A percentile compares a stretch with the other conserved stretches of the same genome.
Evolutionary conservation across 75 land plant species (phyloP).

Genomic region (Isoetes taiwanensis): DNA sequence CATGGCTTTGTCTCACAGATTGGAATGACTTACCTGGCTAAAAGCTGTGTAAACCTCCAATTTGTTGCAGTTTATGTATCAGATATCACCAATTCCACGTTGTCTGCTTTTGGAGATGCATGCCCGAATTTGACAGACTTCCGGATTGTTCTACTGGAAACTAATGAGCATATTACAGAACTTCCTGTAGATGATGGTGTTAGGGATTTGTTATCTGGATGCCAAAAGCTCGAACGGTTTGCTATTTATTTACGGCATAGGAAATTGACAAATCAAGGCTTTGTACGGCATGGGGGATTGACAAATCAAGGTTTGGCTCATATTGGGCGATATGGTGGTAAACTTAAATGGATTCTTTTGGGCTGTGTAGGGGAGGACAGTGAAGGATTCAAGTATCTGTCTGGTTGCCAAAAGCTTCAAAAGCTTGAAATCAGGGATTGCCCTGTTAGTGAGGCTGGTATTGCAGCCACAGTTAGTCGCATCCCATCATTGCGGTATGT

Average conservation of each 20-base stretch:
- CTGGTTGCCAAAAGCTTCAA: constrained; percentile 59
- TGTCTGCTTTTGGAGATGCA: constrained; percentile 45
- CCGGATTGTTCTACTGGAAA: constrained; percentile 71
- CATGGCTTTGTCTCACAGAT: constrained; percentile 60
- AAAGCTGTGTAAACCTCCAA: constrained; percentile 54
- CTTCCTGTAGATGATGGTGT: constrained; percentile 93
- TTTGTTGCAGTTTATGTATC: constrained; percentile 66
- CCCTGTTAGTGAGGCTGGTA: constrained; percentile 67
- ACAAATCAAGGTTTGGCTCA: constrained; percentile 66
- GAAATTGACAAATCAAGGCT: too few species aligned
- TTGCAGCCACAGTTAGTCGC: constrained; percentile 38
- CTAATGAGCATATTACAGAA: constrained; percentile 38
- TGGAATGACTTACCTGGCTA: constrained; percentile 57
- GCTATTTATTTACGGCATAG: constrained; percentile 59
- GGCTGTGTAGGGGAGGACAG: constrained; percentile 78
- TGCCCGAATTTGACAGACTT: constrained; percentile 59
- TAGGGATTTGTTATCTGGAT: constrained; percentile 52
- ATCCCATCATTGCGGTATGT: constrained; percentile 62
- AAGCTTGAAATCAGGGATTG: constrained; percentile 83
- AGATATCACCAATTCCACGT: constrained; percentile 62
- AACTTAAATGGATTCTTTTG: constrained; percentile 77
- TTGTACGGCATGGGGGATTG: too few species aligned
- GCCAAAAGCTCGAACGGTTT: constrained; percentile 50
- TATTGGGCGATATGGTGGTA: constrained; percentile 64
- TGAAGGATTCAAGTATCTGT: constrained; percentile 42